phyloP scores from a whole-genome alignment of 1,284 basidiomycete genomes.

The Ustilago crameri region DNA sequence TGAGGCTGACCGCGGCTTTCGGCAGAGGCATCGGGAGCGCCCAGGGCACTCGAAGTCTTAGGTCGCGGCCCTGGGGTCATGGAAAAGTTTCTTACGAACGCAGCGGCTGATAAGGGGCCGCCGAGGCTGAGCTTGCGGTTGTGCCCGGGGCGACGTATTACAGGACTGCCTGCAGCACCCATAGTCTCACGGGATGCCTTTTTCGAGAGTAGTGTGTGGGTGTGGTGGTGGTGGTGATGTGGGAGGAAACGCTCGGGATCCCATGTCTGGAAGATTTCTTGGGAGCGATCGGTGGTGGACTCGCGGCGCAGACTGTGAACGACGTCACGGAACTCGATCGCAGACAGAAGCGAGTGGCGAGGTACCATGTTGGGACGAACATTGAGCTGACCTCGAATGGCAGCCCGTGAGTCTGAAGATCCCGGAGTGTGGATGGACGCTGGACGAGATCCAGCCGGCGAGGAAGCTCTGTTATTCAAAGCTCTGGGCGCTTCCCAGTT shows the following conservation, averaged over 20 bases:
- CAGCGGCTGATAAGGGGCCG: conserved; percentile 12
- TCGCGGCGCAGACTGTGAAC: conserved; percentile 79
- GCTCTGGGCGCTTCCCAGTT: conserved; percentile 39
- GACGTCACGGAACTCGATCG: conserved; percentile 90
- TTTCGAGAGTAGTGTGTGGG: conserved; percentile 7
- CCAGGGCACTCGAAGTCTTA: conserved; percentile 30
- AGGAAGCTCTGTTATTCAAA: conserved; percentile 19
- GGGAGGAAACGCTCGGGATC: conserved; percentile 59
- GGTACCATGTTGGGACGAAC: conserved; percentile 51
- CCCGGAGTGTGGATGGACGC: conserved; percentile 33
- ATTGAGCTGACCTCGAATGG: conserved; percentile 14
- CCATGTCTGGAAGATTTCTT: conserved; percentile 58
- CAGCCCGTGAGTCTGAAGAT: conserved; percentile 18
- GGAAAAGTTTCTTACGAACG: conserved; percentile 20
- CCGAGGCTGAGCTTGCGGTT: conserved; percentile 32
- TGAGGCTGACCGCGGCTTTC: conserved; percentile 1
- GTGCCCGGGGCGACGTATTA: conserved; percentile 18
- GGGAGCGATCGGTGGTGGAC: conserved; percentile 49
- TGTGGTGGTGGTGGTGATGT: conserved; percentile 45
- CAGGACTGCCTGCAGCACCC: conserved; percentile 8
- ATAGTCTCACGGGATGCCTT: conserved; percentile 21
- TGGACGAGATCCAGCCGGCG: conserved; percentile 27
- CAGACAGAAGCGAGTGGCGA: conserved; percentile 80
- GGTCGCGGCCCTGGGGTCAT: conserved; percentile 21
- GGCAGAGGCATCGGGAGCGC: conserved; percentile 6